phyloP scores from a whole-genome alignment of 2,329 filamentous ascomycete genomes.

The Cladosporium halotolerans region DNA sequence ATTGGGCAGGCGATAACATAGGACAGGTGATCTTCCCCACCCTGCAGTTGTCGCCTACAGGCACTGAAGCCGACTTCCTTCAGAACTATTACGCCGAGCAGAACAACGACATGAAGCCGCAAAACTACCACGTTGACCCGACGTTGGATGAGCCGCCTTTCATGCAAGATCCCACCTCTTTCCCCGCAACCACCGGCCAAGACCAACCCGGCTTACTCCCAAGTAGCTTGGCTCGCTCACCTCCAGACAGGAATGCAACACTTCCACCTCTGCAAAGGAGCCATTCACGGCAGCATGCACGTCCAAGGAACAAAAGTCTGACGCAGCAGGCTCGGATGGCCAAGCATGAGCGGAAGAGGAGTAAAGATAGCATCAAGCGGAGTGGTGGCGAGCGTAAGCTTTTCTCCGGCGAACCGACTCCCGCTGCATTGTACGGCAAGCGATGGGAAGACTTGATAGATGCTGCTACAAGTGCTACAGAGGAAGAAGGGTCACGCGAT shows the following conservation, averaged over 20 bases:
- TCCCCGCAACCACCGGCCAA: conserved; percentile 50
- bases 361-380: conserved; percentile 66
- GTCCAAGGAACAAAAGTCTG: conserved; percentile 80
- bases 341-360: conserved; percentile 76
- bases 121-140: conserved; percentile 28
- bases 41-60: conserved; percentile 28
- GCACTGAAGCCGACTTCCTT: conserved; percentile 33
- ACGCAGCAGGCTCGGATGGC: conserved; percentile 68
- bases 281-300: conserved; percentile 54
- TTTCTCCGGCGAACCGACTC: conserved; percentile 73
- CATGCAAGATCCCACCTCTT: conserved; percentile 30
- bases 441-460: conserved; percentile 96
- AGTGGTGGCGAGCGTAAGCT: conserved; percentile 73
- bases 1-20: conserved; percentile 58
- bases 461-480: conserved; percentile 84
- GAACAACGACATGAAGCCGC: conserved; percentile 26
- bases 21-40: conserved; percentile 31
- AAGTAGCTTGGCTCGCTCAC: conserved; percentile 74
- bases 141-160: conserved; percentile 57
- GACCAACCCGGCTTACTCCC: conserved; percentile 64
- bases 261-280: conserved; percentile 75
- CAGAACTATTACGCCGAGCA: conserved; percentile 40
- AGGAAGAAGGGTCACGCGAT: conserved; percentile 77
- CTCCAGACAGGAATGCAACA: conserved; percentile 80
- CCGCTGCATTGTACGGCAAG: conserved; percentile 68